Evolutionary conservation across 225 moss, liverwort and hornwort genomes (phyloP).

Genomic region (Bryum argenteum): DNA sequence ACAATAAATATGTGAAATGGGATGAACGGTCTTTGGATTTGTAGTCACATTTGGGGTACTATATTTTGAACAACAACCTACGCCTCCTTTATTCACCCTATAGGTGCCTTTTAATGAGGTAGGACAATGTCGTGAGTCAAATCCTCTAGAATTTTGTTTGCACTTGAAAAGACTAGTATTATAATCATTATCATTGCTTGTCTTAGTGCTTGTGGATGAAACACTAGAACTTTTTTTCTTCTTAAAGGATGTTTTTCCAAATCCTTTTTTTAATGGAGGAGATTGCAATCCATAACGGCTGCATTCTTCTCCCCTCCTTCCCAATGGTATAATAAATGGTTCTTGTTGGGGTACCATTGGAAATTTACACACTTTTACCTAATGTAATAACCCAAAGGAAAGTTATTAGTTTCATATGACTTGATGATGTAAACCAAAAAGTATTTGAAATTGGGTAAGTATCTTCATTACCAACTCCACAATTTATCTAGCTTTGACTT

Average conservation of each 20-base stretch:
- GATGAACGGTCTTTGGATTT: conserved; percentile 11
- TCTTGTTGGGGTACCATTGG: neutral
- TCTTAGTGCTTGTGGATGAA: neutral
- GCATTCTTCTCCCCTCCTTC: neutral
- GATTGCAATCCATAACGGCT: neutral
- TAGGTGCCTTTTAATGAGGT: neutral
- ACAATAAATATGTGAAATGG: neutral
- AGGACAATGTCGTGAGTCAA: conserved; percentile 5
- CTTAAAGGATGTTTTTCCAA: neutral
- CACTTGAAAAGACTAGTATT: neutral
- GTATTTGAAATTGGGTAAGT: neutral
- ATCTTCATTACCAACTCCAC: neutral
- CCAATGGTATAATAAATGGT: conserved; percentile 3
- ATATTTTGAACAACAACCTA: conserved; percentile 20
- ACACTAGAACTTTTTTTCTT: neutral
- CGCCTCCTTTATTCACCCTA: conserved; percentile 16
- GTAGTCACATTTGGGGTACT: neutral
- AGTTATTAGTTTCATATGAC: neutral
- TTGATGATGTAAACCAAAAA: neutral
- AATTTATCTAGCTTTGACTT: neutral
- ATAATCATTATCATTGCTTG: neutral
- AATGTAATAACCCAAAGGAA: neutral
- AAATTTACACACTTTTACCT: conserved; percentile 16
- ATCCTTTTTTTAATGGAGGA: neutral
- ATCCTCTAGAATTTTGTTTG: neutral